These are phyloP conservation scores for Sporothrix curviconia DNA, from an alignment of 2,329 filamentous ascomycete species.

Conservation along the genomic window DNA sequence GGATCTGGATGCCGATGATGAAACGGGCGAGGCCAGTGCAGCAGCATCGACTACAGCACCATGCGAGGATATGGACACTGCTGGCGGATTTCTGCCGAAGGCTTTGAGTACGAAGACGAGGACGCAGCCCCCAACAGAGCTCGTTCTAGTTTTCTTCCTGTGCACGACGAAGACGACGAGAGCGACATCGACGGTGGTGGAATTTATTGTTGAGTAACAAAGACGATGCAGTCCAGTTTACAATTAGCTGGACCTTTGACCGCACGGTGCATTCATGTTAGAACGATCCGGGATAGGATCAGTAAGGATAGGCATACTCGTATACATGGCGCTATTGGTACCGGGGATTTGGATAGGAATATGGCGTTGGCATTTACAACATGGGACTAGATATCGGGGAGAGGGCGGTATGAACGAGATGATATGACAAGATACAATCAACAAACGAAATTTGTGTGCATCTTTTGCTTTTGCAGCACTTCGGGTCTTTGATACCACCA, in stretches of 20 bases:
- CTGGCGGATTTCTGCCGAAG: slow-evolving; percentile 56
- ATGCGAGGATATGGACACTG: slow-evolving; percentile 43
- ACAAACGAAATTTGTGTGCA: too few species aligned
- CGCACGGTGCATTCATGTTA: too few species aligned
- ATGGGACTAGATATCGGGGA: too few species aligned
- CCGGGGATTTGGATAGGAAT: not conserved
- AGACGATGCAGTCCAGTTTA: not conserved
- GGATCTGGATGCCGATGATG: slow-evolving; percentile 24
- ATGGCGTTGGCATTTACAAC: not conserved
- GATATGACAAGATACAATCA: too few species aligned
- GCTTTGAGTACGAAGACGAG: slow-evolving; percentile 43
- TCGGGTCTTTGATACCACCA: too few species aligned
- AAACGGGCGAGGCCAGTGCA: too few species aligned
- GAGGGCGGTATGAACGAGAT: too few species aligned
- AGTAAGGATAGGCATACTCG: not conserved
- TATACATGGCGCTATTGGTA: too few species aligned
- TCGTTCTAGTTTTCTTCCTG: slow-evolving; percentile 45
- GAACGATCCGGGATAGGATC: not conserved
- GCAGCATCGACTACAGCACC: not conserved
- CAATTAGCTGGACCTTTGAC: too few species aligned
- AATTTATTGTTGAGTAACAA: slow-evolving; percentile 9
- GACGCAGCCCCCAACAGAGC: slow-evolving; percentile 19
- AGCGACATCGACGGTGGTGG: slow-evolving; percentile 13
- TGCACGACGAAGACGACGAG: slow-evolving; percentile 33
- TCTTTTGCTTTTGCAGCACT: too few species aligned